Evolutionary conservation across 257 asterid species (phyloP).

Genomic region (Gentiana macrophylla): DNA sequence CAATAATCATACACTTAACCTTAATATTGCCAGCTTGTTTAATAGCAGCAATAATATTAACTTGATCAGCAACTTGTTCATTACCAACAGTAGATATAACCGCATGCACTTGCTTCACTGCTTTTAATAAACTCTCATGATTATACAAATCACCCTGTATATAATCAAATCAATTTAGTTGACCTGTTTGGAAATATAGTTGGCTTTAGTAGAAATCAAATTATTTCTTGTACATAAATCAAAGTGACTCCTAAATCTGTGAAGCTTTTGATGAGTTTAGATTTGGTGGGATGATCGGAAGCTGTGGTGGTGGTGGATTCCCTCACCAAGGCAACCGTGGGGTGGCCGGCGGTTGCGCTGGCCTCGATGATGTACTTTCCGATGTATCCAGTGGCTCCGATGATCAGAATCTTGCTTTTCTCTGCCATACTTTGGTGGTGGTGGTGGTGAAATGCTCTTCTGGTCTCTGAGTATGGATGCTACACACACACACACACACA

Average conservation of each 20-base stretch:
- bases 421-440: slow-evolving; percentile 33
- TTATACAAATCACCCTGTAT: too few relatives aligned
- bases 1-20: background rate
- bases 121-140: too few relatives aligned
- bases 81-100: too few relatives aligned
- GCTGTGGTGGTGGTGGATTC: slow-evolving; percentile 21
- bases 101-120: too few relatives aligned
- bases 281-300: slow-evolving; percentile 39
- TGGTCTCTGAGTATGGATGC: background rate
- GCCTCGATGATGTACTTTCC: slow-evolving; percentile 73
- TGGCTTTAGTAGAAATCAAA: background rate
- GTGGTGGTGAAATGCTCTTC: too few relatives aligned
- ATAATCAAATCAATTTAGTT: too few relatives aligned
- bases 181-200: too few relatives aligned
- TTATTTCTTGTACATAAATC: slow-evolving; percentile 7
- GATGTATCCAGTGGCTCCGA: slow-evolving; percentile 80
- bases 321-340: slow-evolving; percentile 55
- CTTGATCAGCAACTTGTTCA: too few relatives aligned
- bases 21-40: too few relatives aligned
- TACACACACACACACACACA: too few relatives aligned
- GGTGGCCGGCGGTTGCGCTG: slow-evolving; percentile 51
- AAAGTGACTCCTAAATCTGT: slow-evolving; percentile 44
- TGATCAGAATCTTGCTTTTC: slow-evolving; percentile 68
- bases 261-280: slow-evolving; percentile 42
- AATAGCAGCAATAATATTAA: too few relatives aligned